Evolutionary conservation across 2,329 filamentous ascomycete genomes (phyloP).

Genomic region (Lojkania enalia): DNA sequence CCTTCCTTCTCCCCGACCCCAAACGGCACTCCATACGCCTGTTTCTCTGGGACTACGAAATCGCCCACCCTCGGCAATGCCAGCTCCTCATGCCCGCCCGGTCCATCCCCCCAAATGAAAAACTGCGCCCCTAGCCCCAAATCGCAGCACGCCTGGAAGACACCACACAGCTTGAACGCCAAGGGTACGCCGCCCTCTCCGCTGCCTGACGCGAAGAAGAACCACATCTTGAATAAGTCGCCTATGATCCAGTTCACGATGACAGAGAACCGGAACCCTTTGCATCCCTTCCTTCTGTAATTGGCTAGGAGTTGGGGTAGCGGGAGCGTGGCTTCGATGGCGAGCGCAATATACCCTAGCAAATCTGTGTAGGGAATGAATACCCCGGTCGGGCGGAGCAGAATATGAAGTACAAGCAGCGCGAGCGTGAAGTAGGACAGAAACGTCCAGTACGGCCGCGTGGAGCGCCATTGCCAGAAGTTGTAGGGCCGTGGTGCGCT

Average conservation of each 20-base stretch:
- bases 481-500: conserved; percentile 66
- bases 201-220: conserved; percentile 74
- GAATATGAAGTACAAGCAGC: conserved; percentile 66
- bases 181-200: conserved; percentile 63
- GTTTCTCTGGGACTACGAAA: background rate
- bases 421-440: conserved; percentile 67
- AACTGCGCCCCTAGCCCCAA: conserved; percentile 75
- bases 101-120: conserved; percentile 43
- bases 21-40: background rate
- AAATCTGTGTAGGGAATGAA: conserved; percentile 67
- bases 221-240: conserved; percentile 79
- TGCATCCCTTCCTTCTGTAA: conserved; percentile 68
- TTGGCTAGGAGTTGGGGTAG: conserved; percentile 79
- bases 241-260: conserved; percentile 77
- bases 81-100: conserved; percentile 5
- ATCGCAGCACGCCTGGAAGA: conserved; percentile 81
- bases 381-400: conserved; percentile 62
- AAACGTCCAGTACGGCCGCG: conserved; percentile 80
- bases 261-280: conserved; percentile 76
- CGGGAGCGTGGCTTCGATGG: conserved; percentile 79
- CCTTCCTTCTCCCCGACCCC: background rate
- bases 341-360: conserved; percentile 75
- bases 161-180: conserved; percentile 80
- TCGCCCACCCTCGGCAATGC: background rate
- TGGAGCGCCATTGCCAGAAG: conserved; percentile 81